These are phyloP conservation scores for Pyrenophora tritici-repentis DNA, from an alignment of 2,329 filamentous ascomycete species.

Conservation along the genomic window DNA sequence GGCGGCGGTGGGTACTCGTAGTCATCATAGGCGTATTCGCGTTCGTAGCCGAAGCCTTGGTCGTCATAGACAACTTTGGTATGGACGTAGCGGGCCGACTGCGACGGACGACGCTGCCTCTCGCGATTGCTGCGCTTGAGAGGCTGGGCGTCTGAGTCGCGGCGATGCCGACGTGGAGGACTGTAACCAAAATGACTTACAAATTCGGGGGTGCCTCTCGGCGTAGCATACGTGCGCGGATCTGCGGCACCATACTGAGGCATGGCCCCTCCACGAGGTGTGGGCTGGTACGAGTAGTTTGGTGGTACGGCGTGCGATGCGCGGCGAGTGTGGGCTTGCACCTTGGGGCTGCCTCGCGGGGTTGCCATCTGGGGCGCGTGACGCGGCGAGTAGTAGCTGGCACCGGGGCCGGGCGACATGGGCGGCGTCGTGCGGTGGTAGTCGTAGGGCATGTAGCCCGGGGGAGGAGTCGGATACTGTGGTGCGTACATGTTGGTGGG, in stretches of 20 bases:
- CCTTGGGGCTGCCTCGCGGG: slow-evolving; percentile 53
- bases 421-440: slow-evolving; percentile 42
- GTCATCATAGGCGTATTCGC: slow-evolving; percentile 46
- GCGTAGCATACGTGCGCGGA: slow-evolving; percentile 52
- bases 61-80: slow-evolving; percentile 62
- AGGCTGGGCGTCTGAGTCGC: slow-evolving; percentile 46
- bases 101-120: slow-evolving; percentile 57
- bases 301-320: slow-evolving; percentile 57
- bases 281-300: slow-evolving; percentile 50
- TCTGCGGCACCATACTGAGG: slow-evolving; percentile 50
- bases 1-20: slow-evolving; percentile 56
- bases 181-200: slow-evolving; percentile 64
- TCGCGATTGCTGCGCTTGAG: slow-evolving; percentile 50
- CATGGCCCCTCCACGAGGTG: slow-evolving; percentile 43
- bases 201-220: slow-evolving; percentile 64
- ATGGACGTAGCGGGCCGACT: slow-evolving; percentile 60
- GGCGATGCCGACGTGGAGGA: slow-evolving; percentile 49
- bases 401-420: slow-evolving; percentile 54
- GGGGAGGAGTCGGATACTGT: slow-evolving; percentile 43
- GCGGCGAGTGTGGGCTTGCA: slow-evolving; percentile 58
- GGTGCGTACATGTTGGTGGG: slow-evolving; percentile 36
- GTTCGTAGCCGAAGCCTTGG: slow-evolving; percentile 54
- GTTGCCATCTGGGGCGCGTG: slow-evolving; percentile 57
- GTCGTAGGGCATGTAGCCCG: slow-evolving; percentile 47
- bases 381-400: slow-evolving; percentile 59